Conservation (phyloP, 805 yeast species). For the Candida pseudoglaebosa region DNA sequence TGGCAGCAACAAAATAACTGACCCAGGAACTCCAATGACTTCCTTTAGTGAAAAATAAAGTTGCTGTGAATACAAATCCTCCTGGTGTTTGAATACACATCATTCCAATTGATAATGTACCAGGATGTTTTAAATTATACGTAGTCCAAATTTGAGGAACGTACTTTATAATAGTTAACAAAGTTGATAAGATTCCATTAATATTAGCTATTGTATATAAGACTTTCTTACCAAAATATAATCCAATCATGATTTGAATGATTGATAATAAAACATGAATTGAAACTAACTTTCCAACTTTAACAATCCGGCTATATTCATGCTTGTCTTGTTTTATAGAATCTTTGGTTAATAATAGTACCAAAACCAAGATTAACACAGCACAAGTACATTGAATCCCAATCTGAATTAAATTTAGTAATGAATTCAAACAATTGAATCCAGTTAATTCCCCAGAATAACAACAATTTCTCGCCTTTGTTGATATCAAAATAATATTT, state of each 20-base stretch:
- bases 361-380: conserved; percentile 50
- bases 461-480: conserved; percentile 64
- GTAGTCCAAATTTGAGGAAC: conserved; percentile 79
- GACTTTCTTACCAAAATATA: conserved; percentile 18
- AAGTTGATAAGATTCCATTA: conserved; percentile 63
- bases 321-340: conserved; percentile 44
- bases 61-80: conserved; percentile 75
- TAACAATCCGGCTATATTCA: conserved; percentile 40
- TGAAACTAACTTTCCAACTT: conserved; percentile 39
- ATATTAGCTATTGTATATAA: conserved; percentile 46
- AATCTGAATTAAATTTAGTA: conserved; percentile 64
- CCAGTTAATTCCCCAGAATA: conserved; percentile 33
- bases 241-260: conserved; percentile 31
- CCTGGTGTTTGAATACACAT: conserved; percentile 90
- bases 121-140: conserved; percentile 65
- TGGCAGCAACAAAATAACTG: conserved; percentile 70
- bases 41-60: conserved; percentile 66
- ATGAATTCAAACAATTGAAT: conserved; percentile 64
- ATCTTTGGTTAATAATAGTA: conserved; percentile 44
- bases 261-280: conserved; percentile 32
- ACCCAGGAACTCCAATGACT: conserved; percentile 86
- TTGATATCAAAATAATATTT: conserved; percentile 60
- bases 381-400: conserved; percentile 61
- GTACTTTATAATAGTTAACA: conserved; percentile 65
- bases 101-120: conserved; percentile 74